Conservation (phyloP, 2,329 filamentous ascomycete genomes). For the Coccinonectria pachysandricola region DNA sequence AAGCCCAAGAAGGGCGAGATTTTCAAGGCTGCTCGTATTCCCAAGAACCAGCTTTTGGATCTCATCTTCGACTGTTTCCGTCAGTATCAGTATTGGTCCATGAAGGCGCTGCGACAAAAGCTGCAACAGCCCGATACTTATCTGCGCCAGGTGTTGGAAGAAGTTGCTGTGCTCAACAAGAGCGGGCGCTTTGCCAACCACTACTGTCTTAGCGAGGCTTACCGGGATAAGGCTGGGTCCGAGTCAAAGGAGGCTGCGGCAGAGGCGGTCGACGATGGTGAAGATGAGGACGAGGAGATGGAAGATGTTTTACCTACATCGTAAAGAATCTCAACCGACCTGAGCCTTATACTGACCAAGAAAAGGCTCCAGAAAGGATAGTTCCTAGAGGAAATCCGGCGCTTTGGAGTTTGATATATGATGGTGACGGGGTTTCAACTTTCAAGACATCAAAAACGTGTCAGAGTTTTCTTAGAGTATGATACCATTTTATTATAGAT, state of each 20-base stretch:
- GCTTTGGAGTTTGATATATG: background rate
- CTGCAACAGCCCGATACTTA: conserved; percentile 89
- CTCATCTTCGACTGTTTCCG: conserved; percentile 75
- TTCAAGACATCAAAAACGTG: conserved; percentile 7
- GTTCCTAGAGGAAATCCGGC: background rate
- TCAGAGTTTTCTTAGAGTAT: conserved; percentile 16
- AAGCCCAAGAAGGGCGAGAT: conserved; percentile 59
- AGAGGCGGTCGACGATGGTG: conserved; percentile 51
- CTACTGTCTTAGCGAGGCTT: conserved; percentile 65
- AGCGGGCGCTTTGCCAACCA: conserved; percentile 76
- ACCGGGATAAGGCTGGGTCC: conserved; percentile 27
- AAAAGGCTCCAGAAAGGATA: conserved; percentile 1
- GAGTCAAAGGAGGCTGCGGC: conserved; percentile 42
- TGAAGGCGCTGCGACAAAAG: conserved; percentile 68
- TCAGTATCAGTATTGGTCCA: conserved; percentile 85
- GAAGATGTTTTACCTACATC: conserved; percentile 54
- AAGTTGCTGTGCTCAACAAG: conserved; percentile 74
- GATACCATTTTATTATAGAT: conserved; percentile 18
- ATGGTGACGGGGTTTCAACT: conserved; percentile 4
- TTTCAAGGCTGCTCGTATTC: conserved; percentile 77
- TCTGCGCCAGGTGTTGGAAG: conserved; percentile 72
- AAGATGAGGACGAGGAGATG: conserved; percentile 63
- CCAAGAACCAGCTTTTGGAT: conserved; percentile 79
- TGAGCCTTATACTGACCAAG: too few relatives aligned
- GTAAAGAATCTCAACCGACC: too few relatives aligned